Base-by-base conservation (phyloP, 2,329 filamentous ascomycete genomes). In the Aspergillus sp. region DNA sequence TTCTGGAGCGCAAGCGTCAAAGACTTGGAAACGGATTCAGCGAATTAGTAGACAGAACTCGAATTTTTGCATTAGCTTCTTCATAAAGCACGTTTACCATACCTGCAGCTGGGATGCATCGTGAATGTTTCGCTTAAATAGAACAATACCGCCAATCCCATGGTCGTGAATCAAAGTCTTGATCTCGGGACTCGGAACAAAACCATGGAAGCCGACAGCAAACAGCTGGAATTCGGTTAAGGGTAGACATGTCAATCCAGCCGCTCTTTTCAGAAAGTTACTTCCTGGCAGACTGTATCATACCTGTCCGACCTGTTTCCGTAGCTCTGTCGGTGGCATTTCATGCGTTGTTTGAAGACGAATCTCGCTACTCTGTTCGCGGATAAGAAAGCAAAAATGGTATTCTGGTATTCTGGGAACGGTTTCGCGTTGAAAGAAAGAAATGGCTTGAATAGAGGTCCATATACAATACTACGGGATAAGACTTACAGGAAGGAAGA, bases 121-220 rank as follows among this genome's bases (percentile, higher is more conserved):
- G 19, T 58, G 50, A n/a, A 72, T 58, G 51, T 73, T 72, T 10
- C 69, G 59, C 10, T 64, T 61, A 47, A 73, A 73, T 1, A 73
- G 57, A 19, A 73, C 63, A 41, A 73, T 58, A 1, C 64, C 61
- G 12, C 70, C 71, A 29, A 73, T 50, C 33, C 67, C 66, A 50
- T 70, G 65, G 3, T 64, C 65, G 12, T 57, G 62, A 42, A 73
- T 73, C 42, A 73, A 52, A 5, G 60, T 66, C 50, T 69, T 70
- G 52, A 73, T 69, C 46, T 72, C 64, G 8, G 64, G 55, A 46
- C 62, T 70, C 4, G 64, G 61, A 5, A 59, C 59, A 38, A 64
- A 57, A 38, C 67, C 68, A 48, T 72, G 56, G 36, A 73, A 73
- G 26, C 70, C 70, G 49, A 72, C 67, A 35, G 69, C 66, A 47